phyloP scores from a whole-genome alignment of 345 rosid species.

The Rhodamnia rubescens region DNA sequence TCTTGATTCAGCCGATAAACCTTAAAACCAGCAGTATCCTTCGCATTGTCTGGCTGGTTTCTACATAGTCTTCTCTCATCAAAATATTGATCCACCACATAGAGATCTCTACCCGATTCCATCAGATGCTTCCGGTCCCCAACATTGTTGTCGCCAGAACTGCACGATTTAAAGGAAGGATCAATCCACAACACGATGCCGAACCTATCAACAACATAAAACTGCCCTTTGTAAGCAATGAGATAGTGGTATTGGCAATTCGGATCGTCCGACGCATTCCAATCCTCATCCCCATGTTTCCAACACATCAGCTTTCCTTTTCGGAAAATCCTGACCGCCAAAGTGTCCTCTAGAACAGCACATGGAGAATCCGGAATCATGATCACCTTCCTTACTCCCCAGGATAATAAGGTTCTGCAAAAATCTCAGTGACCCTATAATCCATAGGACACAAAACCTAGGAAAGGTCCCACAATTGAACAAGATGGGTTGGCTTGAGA shows the following conservation, averaged over 20 bases:
- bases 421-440: no score
- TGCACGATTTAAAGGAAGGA: not conserved
- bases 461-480: no score
- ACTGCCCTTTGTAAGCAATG: not conserved
- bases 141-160: constrained; percentile 3
- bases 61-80: no score
- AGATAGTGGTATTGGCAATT: not conserved
- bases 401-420: no score
- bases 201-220: constrained; percentile 1
- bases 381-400: not conserved
- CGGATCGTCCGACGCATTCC: not conserved
- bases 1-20: constrained; percentile 26
- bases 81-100: constrained; percentile 1
- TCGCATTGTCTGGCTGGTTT: no score
- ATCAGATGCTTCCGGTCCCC: constrained; percentile 2
- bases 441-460: no score
- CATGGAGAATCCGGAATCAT: not conserved
- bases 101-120: constrained; percentile 6
- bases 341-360: not conserved
- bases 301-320: not conserved
- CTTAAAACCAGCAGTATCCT: constrained; percentile 5
- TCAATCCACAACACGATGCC: constrained; percentile 6
- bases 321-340: not conserved
- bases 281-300: constrained; percentile 7
- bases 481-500: no score